Conservation (phyloP, 2,329 filamentous ascomycete genomes). For the Calcarisporium arbuscula region DNA sequence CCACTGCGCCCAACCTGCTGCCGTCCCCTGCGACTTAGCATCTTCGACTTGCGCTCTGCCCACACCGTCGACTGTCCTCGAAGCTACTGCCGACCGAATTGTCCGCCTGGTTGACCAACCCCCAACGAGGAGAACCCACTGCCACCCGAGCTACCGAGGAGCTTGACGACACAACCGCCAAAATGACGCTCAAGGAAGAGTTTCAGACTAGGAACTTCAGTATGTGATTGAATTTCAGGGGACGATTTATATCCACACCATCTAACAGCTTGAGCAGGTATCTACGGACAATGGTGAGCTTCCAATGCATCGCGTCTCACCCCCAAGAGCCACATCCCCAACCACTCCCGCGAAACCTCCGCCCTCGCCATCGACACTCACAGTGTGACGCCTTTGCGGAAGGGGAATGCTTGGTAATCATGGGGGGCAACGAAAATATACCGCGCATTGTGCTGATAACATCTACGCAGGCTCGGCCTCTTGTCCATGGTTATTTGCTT, state of each 20-base stretch:
- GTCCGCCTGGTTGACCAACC: no score
- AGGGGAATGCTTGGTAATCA: no score
- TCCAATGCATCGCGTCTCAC: not conserved
- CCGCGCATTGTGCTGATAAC: no score
- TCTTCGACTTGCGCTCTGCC: no score
- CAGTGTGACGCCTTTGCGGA: no score
- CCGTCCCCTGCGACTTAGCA: no score
- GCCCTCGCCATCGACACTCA: no score
- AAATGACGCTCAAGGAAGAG: conserved; percentile 66
- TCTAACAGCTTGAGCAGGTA: conserved; percentile 41
- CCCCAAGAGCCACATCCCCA: not conserved
- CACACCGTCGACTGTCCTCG: not conserved
- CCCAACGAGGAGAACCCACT: conserved; percentile 8
- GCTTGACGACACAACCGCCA: conserved; percentile 27
- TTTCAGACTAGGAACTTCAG: conserved; percentile 70
- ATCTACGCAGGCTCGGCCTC: conserved; percentile 61
- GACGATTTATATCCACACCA: conserved; percentile 3
- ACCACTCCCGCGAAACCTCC: no score
- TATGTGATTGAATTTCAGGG: conserved; percentile 37
- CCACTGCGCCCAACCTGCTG: no score
- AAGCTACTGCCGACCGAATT: not conserved
- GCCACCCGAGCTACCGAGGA: conserved; percentile 8
- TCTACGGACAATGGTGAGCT: conserved; percentile 70
- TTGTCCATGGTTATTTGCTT: conserved; percentile 66
- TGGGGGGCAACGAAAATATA: no score